Percentiles rank a stretch among this genome's conserved stretches.
These are phyloP conservation scores for Ophiostoma tasmaniense DNA, from an alignment of 2,329 filamentous ascomycete species.

Conservation along the genomic window DNA sequence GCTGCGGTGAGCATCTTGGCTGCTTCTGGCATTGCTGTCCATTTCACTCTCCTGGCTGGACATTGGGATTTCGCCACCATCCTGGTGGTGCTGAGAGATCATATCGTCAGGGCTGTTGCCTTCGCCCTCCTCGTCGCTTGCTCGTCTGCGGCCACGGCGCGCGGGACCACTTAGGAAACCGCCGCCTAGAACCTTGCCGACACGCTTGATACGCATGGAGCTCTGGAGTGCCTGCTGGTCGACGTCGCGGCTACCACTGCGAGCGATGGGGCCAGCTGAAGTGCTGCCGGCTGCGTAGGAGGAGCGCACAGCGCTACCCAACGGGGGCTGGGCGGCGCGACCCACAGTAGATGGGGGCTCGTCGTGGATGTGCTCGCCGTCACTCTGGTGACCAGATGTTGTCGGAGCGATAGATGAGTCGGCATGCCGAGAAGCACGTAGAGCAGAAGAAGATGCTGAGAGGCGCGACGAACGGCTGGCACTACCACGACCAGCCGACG, in stretches of 20 bases:
- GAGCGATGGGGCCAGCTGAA: constrained; percentile 10
- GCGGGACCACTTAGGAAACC: constrained; percentile 74
- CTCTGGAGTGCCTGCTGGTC: constrained; percentile 55
- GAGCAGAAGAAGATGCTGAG: constrained; percentile 30
- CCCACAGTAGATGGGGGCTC: constrained; percentile 44
- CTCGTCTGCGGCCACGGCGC: constrained; percentile 59
- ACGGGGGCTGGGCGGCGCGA: constrained; percentile 32
- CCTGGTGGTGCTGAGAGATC: constrained; percentile 28
- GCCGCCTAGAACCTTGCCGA: constrained; percentile 62
- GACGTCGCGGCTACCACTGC: constrained; percentile 22
- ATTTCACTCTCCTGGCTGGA: constrained; percentile 36
- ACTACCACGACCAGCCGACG: constrained; percentile 35
- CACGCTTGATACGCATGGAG: constrained; percentile 68
- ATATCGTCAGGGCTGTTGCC: constrained; percentile 28
- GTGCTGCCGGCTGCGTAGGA: constrained; percentile 33
- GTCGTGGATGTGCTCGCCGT: constrained; percentile 37
- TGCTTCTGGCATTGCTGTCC: constrained; percentile 12
- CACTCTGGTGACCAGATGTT: constrained; percentile 30
- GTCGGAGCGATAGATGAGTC: constrained; percentile 21
- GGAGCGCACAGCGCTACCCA: constrained; percentile 45
- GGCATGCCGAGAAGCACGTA: constrained; percentile 23
- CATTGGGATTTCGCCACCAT: constrained; percentile 34
- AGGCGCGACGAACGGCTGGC: constrained; percentile 24
- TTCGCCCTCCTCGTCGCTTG: constrained; percentile 54
- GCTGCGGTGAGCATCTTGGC: constrained; percentile 31